Conservation (phyloP, 2,329 filamentous ascomycete species). For the Thelonectria rubi region DNA sequence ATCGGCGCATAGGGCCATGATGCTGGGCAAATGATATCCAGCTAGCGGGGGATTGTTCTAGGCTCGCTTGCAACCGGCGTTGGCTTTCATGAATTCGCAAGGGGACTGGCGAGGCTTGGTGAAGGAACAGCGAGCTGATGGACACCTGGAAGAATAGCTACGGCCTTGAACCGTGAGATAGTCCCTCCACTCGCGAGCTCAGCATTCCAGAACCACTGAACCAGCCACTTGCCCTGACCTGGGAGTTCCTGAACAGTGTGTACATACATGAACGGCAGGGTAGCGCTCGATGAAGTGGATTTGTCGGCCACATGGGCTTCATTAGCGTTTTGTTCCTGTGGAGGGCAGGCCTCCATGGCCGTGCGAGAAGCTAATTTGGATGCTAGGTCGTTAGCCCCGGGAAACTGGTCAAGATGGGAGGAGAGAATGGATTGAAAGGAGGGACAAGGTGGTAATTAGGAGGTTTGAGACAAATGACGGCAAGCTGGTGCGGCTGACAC, state of each 20-base stretch:
- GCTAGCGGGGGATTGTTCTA: conserved; percentile 7
- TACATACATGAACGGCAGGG: conserved; percentile 14
- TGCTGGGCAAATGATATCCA: conserved; percentile 9
- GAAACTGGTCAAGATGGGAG: conserved; percentile 11
- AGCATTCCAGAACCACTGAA: not conserved
- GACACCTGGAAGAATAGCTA: not conserved
- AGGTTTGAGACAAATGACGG: conserved; percentile 8
- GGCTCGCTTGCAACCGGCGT: not conserved
- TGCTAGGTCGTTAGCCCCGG: conserved; percentile 14
- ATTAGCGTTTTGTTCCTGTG: conserved; percentile 24
- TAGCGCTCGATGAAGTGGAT: conserved; percentile 14
- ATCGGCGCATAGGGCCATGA: conserved; percentile 17
- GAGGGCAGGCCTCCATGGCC: conserved; percentile 11
- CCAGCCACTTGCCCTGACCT: not conserved
- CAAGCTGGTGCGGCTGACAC: conserved; percentile 6
- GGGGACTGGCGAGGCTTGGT: too few species aligned
- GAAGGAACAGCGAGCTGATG: not conserved
- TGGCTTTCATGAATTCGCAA: not conserved
- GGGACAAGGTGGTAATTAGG: not conserved
- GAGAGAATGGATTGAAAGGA: not conserved
- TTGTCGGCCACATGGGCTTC: conserved; percentile 26
- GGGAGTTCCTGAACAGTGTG: conserved; percentile 1
- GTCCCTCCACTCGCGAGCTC: not conserved
- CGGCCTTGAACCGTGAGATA: not conserved
- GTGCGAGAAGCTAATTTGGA: conserved; percentile 20